Base-by-base conservation (phyloP, 345 rosid genomes). In the Acer saccharum region DNA sequence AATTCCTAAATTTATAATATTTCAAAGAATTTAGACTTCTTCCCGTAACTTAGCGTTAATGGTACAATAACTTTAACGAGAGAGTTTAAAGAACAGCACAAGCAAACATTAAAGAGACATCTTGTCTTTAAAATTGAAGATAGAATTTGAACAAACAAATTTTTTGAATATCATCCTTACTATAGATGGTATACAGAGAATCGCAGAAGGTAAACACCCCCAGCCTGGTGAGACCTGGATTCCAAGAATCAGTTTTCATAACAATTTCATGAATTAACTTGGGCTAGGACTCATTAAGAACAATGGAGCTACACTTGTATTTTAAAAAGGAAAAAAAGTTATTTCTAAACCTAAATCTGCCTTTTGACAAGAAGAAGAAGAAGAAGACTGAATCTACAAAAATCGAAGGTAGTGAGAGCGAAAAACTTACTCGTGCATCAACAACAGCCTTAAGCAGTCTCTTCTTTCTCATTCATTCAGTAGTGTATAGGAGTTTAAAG, bases 291-390 rank as follows among this genome's bases (percentile, higher is more conserved):
- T 54, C 35, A 35, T 35, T 4, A 35, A 35, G 39, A 35, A 35
- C 39, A 35, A 35, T 4, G 39, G 39, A 35, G 39, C 39, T 61
- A 32, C 35, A 32, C 55, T 27, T 65, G 44, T n/a, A 58, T 7
- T 43, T 23, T 43, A 11, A 14, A 21, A 63, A 71, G 46, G n/a
- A 14, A 21, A 64, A 71, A 64, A 11, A 50, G 70, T 46, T 16
- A 64, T n/a, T 69, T 54, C 70, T 48, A 17, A 55, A 65, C 29
- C 68, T 67, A 65, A 13, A 78, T 69, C 69, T 67, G 72, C 73
- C 21, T 70, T 46, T 60, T 18, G n/a, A 78, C 43, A 1, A 18
- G 23, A 57, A 58, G 67, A 2, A 9, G 50, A 23, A 23, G 27
- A 25, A 25, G 27, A 25, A 25, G 27, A 69, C 57, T 29, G 57